Conservation (phyloP, 805 yeast species). For the Saccharomycopsis olivae region DNA sequence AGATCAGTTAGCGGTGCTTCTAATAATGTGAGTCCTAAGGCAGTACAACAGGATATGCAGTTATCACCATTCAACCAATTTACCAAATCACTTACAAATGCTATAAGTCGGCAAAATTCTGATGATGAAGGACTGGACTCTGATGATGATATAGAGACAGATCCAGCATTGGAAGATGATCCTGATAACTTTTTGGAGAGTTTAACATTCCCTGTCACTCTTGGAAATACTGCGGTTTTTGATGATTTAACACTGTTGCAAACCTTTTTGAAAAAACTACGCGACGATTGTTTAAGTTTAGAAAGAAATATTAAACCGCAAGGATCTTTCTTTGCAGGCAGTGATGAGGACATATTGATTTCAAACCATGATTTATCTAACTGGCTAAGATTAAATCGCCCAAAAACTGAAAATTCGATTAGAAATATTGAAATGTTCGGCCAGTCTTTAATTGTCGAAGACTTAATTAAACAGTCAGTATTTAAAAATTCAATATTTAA, state of each 20-base stretch:
- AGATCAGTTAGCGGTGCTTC: constrained; percentile 6
- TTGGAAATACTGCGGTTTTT: constrained; percentile 11
- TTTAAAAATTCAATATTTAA: constrained; percentile 13
- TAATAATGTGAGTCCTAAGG: background rate
- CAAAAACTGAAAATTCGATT: constrained; percentile 15
- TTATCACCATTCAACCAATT: constrained; percentile 8
- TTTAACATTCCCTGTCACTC: constrained; percentile 11
- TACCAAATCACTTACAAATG: constrained; percentile 11
- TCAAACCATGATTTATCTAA: constrained; percentile 14
- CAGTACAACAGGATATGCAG: background rate
- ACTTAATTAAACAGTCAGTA: constrained; percentile 15
- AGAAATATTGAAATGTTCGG: constrained; percentile 17
- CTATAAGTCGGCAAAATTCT: constrained; percentile 15
- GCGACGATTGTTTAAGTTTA: constrained; percentile 3
- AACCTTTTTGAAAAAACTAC: constrained; percentile 7
- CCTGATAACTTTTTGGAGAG: constrained; percentile 5
- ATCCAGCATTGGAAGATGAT: background rate
- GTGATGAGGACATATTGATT: constrained; percentile 3
- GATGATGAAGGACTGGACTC: constrained; percentile 11
- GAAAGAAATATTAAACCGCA: background rate
- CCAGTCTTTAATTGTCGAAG: constrained; percentile 9
- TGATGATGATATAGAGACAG: constrained; percentile 5
- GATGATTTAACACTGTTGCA: constrained; percentile 4
- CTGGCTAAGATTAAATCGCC: constrained; percentile 14
- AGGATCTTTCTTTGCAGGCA: background rate